phyloP scores from a whole-genome alignment of 2,329 filamentous ascomycete species.

The Phyllosticta citriasiana region DNA sequence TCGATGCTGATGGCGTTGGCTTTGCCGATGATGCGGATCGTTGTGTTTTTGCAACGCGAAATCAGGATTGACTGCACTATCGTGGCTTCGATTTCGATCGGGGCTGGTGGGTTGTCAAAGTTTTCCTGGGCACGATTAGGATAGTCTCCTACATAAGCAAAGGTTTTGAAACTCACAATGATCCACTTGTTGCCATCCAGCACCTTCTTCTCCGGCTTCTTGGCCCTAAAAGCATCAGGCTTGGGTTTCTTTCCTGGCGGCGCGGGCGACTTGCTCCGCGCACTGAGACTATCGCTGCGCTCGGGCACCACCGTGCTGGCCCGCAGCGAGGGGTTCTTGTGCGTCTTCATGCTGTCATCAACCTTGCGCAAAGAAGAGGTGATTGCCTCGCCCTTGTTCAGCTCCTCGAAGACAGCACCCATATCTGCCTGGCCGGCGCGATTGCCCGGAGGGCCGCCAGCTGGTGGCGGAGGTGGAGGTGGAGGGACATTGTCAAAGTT shows the following conservation, averaged over 20 bases:
- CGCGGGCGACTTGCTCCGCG: slow-evolving; percentile 71
- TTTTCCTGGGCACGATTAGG: slow-evolving; percentile 55
- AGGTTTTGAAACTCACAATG: slow-evolving; percentile 47
- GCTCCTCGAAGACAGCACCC: slow-evolving; percentile 78
- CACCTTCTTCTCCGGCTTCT: slow-evolving; percentile 39
- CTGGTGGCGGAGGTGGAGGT: slow-evolving; percentile 48
- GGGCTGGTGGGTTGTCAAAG: slow-evolving; percentile 63
- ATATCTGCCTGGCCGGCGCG: slow-evolving; percentile 49
- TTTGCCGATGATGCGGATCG: slow-evolving; percentile 82
- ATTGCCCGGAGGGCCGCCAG: slow-evolving; percentile 30
- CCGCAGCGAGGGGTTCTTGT: slow-evolving; percentile 89
- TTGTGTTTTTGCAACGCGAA: slow-evolving; percentile 81
- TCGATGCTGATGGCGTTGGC: slow-evolving; percentile 95
- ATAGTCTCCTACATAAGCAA: background rate
- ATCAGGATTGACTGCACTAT: slow-evolving; percentile 87
- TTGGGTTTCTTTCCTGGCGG: slow-evolving; percentile 57
- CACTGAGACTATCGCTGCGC: slow-evolving; percentile 42
- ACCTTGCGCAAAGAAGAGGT: slow-evolving; percentile 87
- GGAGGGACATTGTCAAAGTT: slow-evolving; percentile 36
- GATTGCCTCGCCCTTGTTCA: slow-evolving; percentile 83
- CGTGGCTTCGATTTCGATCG: slow-evolving; percentile 71
- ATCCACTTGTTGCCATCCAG: slow-evolving; percentile 75
- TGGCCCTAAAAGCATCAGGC: slow-evolving; percentile 39
- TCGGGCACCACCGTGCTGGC: slow-evolving; percentile 59
- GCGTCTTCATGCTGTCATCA: slow-evolving; percentile 91